These are phyloP conservation scores for Chondrostereum purpureum DNA, from an alignment of 1,284 basidiomycete species.

Conservation along the genomic window DNA sequence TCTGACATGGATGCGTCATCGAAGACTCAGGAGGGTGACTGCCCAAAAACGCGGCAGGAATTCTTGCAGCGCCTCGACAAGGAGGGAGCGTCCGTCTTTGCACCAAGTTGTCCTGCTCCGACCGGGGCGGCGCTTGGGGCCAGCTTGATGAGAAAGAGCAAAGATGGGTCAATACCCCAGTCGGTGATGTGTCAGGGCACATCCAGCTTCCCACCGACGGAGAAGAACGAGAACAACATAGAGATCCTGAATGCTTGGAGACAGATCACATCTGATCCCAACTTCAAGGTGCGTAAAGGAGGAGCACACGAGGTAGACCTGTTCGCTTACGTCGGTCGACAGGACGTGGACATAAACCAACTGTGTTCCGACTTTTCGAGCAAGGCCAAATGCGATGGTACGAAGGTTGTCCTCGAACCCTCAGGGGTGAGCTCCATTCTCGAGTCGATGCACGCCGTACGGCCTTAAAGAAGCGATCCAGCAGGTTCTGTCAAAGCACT, in stretches of 20 bases:
- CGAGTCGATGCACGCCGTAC: conserved; percentile 29
- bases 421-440: conserved; percentile 59
- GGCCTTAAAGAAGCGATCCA: neutral
- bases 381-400: conserved; percentile 76
- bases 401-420: conserved; percentile 71
- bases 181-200: conserved; percentile 54
- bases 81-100: conserved; percentile 45
- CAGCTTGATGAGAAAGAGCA: conserved; percentile 24
- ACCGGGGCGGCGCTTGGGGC: conserved; percentile 5
- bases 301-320: conserved; percentile 15
- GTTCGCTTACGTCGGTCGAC: conserved; percentile 10
- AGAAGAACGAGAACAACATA: conserved; percentile 63
- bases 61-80: conserved; percentile 39
- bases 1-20: conserved; percentile 26
- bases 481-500: neutral
- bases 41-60: conserved; percentile 56
- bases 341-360: conserved; percentile 72
- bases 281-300: conserved; percentile 68
- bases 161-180: conserved; percentile 29
- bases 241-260: conserved; percentile 74
- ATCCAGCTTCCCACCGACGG: conserved; percentile 57
- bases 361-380: conserved; percentile 69
- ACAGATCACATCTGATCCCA: conserved; percentile 62
- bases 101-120: conserved; percentile 15
- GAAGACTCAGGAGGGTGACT: conserved; percentile 23